Base-by-base conservation (phyloP, 2,329 filamentous ascomycete genomes). In the Teratosphaeria destructans region DNA sequence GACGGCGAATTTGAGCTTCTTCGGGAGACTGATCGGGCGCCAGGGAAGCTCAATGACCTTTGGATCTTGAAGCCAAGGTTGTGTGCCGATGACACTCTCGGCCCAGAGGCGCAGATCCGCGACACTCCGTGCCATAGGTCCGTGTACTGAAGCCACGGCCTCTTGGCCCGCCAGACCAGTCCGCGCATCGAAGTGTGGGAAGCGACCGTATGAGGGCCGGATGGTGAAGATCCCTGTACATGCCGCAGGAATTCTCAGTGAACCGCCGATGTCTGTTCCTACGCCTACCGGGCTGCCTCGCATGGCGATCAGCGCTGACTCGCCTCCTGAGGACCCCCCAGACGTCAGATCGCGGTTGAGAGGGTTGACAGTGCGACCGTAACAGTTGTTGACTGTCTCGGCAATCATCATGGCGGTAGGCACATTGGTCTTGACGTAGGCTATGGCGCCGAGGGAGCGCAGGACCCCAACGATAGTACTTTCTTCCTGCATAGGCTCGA, bases 351-450 rank as follows among this genome's bases (percentile, higher is more conserved):
- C 73, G 27, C 82, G 78, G 67, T 86, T 86, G 6, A 74, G 72
- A 0, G 86, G 86, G 67, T 86, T 87, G 26, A 83, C 69, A 2
- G 71, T 74, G 12, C 83, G 77, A 8, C 85, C 86, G 65, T 84
- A 83, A 1, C 82, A 76, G 64, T 86, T 85, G 72, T 87, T 88
- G 16, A 85, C 82, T 1, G 78, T 82, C 68, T 88, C 85, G 12
- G 83, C 80, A 57, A 86, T 85, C 85, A 88, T 87, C 64, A 87
- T 85, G 12, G 83, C 83, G 1, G 83, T 85, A 0, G 86, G 85
- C 2, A 89, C 76, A 65, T 88, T 88, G 0, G 86, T 89, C 72
- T 89, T 89, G 64, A 82, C 79, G 64, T 88, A 86, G n/a, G 86
- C 73, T 0, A 89, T 78, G 0, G 86, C 86, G 1, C 87, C 87